Base-by-base conservation (phyloP, 495 filamentous ascomycete genomes). In the Aspergillus egyptiacus region DNA sequence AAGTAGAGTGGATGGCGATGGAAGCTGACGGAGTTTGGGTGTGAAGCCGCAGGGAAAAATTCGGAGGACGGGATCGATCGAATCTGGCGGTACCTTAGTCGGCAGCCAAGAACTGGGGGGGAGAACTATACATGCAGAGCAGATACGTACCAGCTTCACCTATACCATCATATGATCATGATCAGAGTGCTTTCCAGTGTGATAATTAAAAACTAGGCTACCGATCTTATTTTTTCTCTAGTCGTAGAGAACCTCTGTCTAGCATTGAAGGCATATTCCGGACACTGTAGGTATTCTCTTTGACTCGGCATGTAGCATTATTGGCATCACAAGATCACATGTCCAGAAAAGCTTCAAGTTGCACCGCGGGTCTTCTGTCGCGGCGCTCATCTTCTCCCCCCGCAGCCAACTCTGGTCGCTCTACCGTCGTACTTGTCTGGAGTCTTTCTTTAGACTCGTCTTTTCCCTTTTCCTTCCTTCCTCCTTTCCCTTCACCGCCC, bases 21-120 rank as follows among this genome's bases (percentile, higher is more conserved):
- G 62, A 59, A 57, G 54, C 56, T 37, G 44, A 64, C 57, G 52
- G 48, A 56, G 53, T 25, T 11, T 11, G 41, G 51, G 54, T 48
- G 28, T 53, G 50, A 60, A 63, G 50, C 34, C 42, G 20, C 35
- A 44, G 48, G 62, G 61, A 68, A 70, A 71, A 64, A 62, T 70
- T 70, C 63, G 66, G 68, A 54, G 36, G 51, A 54, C 58, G 50
- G 36, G 38, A 41, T 51, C 35, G 46, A 37, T 47, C 44, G 41
- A 31, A 15, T 33, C 36, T 25, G 7, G n/a, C 36, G 30, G 24
- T 27, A 11, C 18, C 36, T 24, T 34, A n/a, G n/a, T n/a, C n/a
- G n/a, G n/a, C 25, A 11, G 32, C 43, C 32, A 34, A 36, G 43
- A 35, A 40, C 33, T 10, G 22, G n/a, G n/a, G n/a, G n/a, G n/a